phyloP scores from a whole-genome alignment of 164 flowering plant species.

The Brasenia schreberi region DNA sequence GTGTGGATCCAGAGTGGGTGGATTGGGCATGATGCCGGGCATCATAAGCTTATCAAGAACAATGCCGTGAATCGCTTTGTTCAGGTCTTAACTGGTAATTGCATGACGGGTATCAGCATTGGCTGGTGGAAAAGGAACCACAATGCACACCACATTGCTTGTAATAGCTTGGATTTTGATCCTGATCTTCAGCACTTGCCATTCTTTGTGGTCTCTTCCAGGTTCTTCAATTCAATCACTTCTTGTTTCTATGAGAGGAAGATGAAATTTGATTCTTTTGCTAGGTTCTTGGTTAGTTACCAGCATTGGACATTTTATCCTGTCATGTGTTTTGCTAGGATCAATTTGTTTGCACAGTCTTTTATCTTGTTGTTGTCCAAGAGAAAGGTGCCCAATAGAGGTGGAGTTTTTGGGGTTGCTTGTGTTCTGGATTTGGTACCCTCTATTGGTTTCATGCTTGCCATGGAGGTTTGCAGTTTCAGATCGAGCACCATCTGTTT shows the following conservation, averaged over 20 bases:
- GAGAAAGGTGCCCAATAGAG: constrained; percentile 32
- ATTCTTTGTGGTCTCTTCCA: constrained; percentile 40
- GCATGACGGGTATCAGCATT: constrained; percentile 51
- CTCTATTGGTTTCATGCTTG: constrained; percentile 32
- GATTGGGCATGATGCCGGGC: constrained; percentile 62
- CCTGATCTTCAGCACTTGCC: constrained; percentile 59
- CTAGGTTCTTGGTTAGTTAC: constrained; percentile 43
- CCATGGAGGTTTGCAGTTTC: constrained; percentile 68
- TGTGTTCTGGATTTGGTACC: constrained; percentile 55
- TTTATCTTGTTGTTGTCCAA: constrained; percentile 30
- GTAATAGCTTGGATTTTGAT: constrained; percentile 43
- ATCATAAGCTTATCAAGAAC: constrained; percentile 33
- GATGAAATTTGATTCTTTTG: constrained; percentile 26
- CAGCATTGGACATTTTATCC: constrained; percentile 59
- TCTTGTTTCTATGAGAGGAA: constrained; percentile 42
- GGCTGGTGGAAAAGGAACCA: constrained; percentile 77
- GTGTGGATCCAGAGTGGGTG: constrained; percentile 46
- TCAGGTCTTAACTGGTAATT: constrained; percentile 43
- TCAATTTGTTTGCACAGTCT: constrained; percentile 44
- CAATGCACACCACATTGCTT: constrained; percentile 56
- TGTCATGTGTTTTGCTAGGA: constrained; percentile 41
- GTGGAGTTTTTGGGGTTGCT: constrained; percentile 36
- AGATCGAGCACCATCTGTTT: constrained; percentile 66
- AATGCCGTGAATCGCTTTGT: constrained; percentile 20
- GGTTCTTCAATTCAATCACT: constrained; percentile 26